Conservation (phyloP, 2,329 filamentous ascomycete species). For the Teratosphaeria viscida region DNA sequence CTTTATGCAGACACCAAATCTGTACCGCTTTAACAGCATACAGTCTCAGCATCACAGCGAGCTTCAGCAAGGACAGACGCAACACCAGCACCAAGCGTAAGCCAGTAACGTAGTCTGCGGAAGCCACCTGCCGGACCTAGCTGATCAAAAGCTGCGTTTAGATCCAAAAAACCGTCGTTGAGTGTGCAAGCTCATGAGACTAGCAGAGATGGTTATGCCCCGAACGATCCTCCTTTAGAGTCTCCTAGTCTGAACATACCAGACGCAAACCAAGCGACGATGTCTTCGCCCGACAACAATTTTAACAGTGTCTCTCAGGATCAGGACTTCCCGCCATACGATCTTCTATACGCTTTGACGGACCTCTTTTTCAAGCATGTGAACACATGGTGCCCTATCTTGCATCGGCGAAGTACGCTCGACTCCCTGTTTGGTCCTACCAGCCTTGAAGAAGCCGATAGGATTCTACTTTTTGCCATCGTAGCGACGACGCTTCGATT, state of each 20-base stretch:
- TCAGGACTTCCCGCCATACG: conserved; percentile 47
- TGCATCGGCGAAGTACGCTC: conserved; percentile 74
- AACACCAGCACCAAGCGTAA: conserved; percentile 11
- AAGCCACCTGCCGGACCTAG: background rate
- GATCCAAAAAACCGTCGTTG: conserved; percentile 9
- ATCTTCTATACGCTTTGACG: conserved; percentile 49
- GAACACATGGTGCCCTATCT: conserved; percentile 67
- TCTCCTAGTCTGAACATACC: conserved; percentile 49
- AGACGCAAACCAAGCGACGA: conserved; percentile 12
- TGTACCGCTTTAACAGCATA: conserved; percentile 10
- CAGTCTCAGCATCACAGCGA: conserved; percentile 8
- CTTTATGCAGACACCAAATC: conserved; percentile 35
- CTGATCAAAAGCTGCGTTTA: background rate
- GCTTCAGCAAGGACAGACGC: conserved; percentile 9
- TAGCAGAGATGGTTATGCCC: conserved; percentile 19
- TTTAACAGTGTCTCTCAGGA: conserved; percentile 26
- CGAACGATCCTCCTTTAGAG: conserved; percentile 37
- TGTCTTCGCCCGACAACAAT: conserved; percentile 5
- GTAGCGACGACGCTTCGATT: conserved; percentile 81
- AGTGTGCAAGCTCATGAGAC: conserved; percentile 7
- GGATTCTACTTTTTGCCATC: conserved; percentile 75
- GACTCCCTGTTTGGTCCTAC: conserved; percentile 68
- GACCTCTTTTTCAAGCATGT: conserved; percentile 55
- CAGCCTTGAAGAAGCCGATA: conserved; percentile 67
- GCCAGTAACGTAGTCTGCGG: background rate